A percentile compares a stretch with the other conserved stretches of the same genome.
Evolutionary conservation across 352 stramenopile genomes (phyloP).

Genomic region (Pelagophyceae sp.): DNA sequence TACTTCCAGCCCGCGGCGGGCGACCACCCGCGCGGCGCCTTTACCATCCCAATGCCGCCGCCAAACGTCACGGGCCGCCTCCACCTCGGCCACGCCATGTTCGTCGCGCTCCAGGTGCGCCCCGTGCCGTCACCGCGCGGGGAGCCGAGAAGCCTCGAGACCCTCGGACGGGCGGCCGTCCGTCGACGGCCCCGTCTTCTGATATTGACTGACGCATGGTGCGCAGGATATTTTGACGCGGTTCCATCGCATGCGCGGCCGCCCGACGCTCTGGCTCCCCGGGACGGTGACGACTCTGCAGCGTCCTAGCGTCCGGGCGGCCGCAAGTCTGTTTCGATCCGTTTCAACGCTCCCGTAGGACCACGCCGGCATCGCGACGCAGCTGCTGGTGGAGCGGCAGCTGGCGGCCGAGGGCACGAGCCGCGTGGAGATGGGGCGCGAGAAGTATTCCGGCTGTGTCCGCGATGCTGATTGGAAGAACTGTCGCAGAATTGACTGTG

Average conservation of each 20-base stretch:
- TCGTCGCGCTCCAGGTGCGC: conserved; percentile 92
- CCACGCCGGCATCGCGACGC: conserved; percentile 97
- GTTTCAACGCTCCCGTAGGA: too few species aligned
- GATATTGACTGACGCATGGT: too few species aligned
- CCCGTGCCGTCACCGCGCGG: too few species aligned
- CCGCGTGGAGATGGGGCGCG: conserved; percentile 45
- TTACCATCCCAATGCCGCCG: conserved; percentile 70
- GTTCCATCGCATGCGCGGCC: conserved; percentile 95
- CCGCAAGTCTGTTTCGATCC: conserved; percentile 9
- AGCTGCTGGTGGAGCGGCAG: conserved; percentile 62
- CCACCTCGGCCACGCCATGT: conserved; percentile 97
- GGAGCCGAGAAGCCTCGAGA: not conserved
- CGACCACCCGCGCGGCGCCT: conserved; percentile 41
- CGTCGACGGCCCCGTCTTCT: not conserved
- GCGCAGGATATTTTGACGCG: conserved; percentile 87
- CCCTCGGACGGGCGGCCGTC: not conserved
- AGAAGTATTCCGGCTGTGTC: too few species aligned
- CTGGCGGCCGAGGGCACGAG: conserved; percentile 47
- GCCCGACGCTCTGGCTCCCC: conserved; percentile 92
- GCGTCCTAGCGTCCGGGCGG: conserved; percentile 17
- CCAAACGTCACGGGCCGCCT: conserved; percentile 82
- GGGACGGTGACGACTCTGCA: too few species aligned
- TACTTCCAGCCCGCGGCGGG: conserved; percentile 58
- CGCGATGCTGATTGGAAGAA: too few species aligned
- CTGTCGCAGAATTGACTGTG: conserved; percentile 5